Percentiles rank a stretch among this genome's conserved stretches.
phyloP scores from a whole-genome alignment of 129 eudicot species.

The Saposhnikovia divaricata region DNA sequence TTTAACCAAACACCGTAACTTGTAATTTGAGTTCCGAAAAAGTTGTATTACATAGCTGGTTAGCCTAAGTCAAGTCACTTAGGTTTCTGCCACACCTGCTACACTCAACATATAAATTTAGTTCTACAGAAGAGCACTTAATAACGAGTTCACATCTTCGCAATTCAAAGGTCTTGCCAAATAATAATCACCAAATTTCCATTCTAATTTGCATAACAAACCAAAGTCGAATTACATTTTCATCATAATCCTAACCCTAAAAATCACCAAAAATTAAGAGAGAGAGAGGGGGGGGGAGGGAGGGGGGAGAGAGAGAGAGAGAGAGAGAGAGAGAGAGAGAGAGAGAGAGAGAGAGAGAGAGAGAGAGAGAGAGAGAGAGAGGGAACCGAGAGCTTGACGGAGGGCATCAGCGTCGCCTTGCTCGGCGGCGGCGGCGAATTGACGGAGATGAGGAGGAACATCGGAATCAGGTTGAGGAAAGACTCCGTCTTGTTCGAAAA shows the following conservation, averaged over 20 bases:
- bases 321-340: background rate
- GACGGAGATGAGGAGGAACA: slow-evolving; percentile 71
- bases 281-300: no score
- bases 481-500: slow-evolving; percentile 47
- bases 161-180: background rate
- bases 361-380: background rate
- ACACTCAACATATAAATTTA: background rate
- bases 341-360: background rate
- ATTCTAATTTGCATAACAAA: background rate
- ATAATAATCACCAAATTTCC: background rate
- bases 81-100: no score
- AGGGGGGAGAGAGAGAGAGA: no score
- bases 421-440: slow-evolving; percentile 65
- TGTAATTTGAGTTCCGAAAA: no score
- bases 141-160: background rate
- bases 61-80: no score
- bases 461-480: slow-evolving; percentile 51
- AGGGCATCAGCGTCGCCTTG: slow-evolving; percentile 64
- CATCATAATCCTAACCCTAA: background rate
- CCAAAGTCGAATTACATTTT: background rate
- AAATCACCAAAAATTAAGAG: background rate
- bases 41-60: no score
- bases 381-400: slow-evolving; percentile 60
- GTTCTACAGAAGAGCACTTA: no score
- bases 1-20: no score